Evolutionary conservation across 352 stramenopile genomes (phyloP).

Genomic region (Thraustochytrium striatum): DNA sequence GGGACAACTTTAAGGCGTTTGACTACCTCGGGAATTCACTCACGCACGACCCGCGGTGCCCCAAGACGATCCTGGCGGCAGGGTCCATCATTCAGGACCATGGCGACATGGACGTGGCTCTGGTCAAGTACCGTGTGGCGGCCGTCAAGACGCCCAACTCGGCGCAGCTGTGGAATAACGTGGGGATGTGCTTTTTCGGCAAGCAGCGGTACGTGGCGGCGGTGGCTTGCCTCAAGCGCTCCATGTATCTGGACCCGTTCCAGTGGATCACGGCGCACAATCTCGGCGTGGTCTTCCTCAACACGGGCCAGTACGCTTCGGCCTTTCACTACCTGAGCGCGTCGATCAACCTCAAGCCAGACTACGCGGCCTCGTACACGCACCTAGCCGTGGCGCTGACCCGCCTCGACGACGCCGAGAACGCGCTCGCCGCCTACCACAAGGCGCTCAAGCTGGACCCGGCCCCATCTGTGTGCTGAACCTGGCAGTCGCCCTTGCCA

Average conservation of each 20-base stretch:
- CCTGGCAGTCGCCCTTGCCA: conserved; percentile 54
- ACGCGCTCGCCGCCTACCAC: conserved; percentile 81
- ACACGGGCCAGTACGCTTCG: conserved; percentile 81
- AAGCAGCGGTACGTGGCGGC: conserved; percentile 74
- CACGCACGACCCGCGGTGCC: conserved; percentile 78
- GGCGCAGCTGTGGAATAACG: conserved; percentile 89
- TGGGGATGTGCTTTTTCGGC: conserved; percentile 91
- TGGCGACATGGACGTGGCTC: conserved; percentile 83
- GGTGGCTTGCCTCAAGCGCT: conserved; percentile 81
- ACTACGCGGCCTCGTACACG: conserved; percentile 83
- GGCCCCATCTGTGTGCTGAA: conserved; percentile 47
- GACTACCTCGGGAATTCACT: conserved; percentile 87
- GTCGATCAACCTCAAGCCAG: conserved; percentile 75
- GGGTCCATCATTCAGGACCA: conserved; percentile 88
- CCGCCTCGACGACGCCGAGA: conserved; percentile 83
- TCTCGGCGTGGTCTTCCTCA: conserved; percentile 84
- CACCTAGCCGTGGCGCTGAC: conserved; percentile 82
- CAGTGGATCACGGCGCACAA: conserved; percentile 92
- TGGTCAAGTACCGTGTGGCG: conserved; percentile 88
- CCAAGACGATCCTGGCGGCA: conserved; percentile 80
- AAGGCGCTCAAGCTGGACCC: conserved; percentile 77
- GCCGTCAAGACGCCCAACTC: conserved; percentile 80
- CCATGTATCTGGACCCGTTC: conserved; percentile 84
- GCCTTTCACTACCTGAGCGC: conserved; percentile 87
- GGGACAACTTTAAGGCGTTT: conserved; percentile 83